Evolutionary conservation across 495 filamentous ascomycete species (phyloP), one percentile per base, ranked within the genome.

Genomic region (Rhizodiscina lignyota): DNA sequence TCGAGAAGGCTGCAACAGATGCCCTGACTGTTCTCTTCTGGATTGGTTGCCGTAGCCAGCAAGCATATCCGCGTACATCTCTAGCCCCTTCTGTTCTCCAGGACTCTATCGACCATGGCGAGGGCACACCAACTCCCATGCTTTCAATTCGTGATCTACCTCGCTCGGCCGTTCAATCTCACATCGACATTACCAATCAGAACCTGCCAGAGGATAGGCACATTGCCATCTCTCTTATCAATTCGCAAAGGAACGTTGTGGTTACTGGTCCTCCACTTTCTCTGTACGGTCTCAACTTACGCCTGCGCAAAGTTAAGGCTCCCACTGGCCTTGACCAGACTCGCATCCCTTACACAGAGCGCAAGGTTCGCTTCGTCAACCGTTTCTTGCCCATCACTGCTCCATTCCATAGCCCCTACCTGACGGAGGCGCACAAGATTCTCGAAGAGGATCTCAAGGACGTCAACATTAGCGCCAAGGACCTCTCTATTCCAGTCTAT

Each of bases 41-140:
- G 91, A 96, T 99, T 44, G 91, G 91, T 43, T 72, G 86, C n/a
- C 81, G 91, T 44, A 94, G 87, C 54, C 91, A 99, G 52, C 91
- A 99, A 53, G 85, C 84, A 1, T 99, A 93, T 49, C 91, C 91
- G 30, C 74, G 75, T 34, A 96, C 91, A 2, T 94, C 91, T 1
- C 64, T 99, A 35, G 78, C 85, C n/a, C 91, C 91, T 1, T 73
- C 70, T 1, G 77, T 83, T 42, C 68, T 94, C n/a, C 85, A 87
- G 52, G 91, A 99, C 50, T 93, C 89, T 0, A 67, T 83, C 38
- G 86, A 94, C 49, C 76, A 86, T 59, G 86, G 89, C 4, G 91
- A 99, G 54, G 91, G 91, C 16, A 69, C 66, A 3, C 91, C 91
- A 3, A 94, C 89, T 2, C 91, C 91, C 18, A 99, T 99, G 91